Evolutionary conservation across 106 monocot genomes (phyloP).

Genomic region (Agapanthus africanus): DNA sequence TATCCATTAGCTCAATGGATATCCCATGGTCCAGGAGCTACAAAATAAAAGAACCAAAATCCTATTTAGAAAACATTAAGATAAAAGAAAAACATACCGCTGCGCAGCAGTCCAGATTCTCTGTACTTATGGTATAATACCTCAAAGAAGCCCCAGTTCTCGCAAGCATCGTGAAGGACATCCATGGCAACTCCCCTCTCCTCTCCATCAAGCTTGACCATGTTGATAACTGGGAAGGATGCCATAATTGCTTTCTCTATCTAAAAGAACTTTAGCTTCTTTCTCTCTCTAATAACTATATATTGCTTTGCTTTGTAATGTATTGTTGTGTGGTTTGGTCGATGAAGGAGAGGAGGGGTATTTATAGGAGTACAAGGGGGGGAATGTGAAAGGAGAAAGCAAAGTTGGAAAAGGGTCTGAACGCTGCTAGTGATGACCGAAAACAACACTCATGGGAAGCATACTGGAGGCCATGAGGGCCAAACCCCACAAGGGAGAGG

Average conservation of each 20-base stretch:
- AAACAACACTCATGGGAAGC: too few relatives aligned
- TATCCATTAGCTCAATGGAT: conserved; percentile 43
- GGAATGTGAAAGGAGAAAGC: background rate
- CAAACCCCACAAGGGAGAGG: too few relatives aligned
- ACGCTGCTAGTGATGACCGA: too few relatives aligned
- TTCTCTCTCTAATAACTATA: background rate
- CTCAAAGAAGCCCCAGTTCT: conserved; percentile 77
- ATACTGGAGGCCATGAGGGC: too few relatives aligned
- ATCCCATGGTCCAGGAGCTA: conserved; percentile 77
- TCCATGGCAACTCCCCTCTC: conserved; percentile 34
- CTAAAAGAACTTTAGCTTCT: conserved; percentile 4
- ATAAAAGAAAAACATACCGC: too few relatives aligned
- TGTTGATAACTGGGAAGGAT: conserved; percentile 42
- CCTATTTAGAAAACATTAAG: too few relatives aligned
- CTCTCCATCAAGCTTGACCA: conserved; percentile 34
- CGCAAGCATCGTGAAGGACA: conserved; percentile 42
- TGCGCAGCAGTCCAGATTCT: too few relatives aligned
- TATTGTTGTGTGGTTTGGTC: background rate
- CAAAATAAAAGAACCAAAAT: too few relatives aligned
- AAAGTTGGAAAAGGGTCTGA: background rate
- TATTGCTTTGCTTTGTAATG: background rate
- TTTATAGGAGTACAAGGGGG: background rate
- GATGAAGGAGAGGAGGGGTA: background rate
- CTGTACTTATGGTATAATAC: too few relatives aligned
- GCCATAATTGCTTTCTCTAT: conserved; percentile 13